Evolutionary conservation across 441 rosid genomes (phyloP), one percentile per base, ranked within the genome.

Genomic region (Populus hybrid): DNA sequence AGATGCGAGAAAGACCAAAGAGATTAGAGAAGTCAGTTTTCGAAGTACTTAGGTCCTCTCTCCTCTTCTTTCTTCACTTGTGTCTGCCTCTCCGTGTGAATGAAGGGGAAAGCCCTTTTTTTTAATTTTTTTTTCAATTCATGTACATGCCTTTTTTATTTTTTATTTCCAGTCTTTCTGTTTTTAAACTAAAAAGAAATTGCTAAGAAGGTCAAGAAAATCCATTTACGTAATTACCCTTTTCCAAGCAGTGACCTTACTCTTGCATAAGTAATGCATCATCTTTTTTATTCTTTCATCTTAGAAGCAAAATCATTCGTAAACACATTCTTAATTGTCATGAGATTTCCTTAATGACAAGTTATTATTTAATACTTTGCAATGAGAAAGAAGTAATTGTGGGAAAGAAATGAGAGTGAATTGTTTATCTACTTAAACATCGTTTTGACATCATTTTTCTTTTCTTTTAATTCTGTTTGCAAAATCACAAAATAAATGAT

Each of bases 21-120:
- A 57, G 34, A 68, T 63, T 76, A 42, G 30, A 66, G 59, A 67
- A 73, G 72, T 74, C 75, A 69, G 78, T 69, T 69, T 35, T 6
- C 10, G 69, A 28, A 54, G 26, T 1, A 21, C 8, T 9, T 24
- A 18, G 30, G 50, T 16, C 40, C 54, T 59, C 24, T 14, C 26
- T 54, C n/a, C 10, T 14, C 32, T 65, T 74, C 6, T 16, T 24
- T 35, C 34, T 65, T 42, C 0, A 28, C 59, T 11, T 9, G 10
- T 11, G 5, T 18, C 16, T 0, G 46, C 32, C 32, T 30, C 32
- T 38, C 23, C 12, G 73, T 12, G 72, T 12, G 50, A 42, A n/a
- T 10, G 4, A 69, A 21, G 24, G 10, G 11, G 21, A 54, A 18
- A 54, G 9, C 8, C 21, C 32, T 30, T 20, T 30, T 30, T 30